Percentiles rank a stretch among this genome's conserved stretches.
Evolutionary conservation across 345 rosid genomes (phyloP).

Genomic region (Rubroshorea leprosula): DNA sequence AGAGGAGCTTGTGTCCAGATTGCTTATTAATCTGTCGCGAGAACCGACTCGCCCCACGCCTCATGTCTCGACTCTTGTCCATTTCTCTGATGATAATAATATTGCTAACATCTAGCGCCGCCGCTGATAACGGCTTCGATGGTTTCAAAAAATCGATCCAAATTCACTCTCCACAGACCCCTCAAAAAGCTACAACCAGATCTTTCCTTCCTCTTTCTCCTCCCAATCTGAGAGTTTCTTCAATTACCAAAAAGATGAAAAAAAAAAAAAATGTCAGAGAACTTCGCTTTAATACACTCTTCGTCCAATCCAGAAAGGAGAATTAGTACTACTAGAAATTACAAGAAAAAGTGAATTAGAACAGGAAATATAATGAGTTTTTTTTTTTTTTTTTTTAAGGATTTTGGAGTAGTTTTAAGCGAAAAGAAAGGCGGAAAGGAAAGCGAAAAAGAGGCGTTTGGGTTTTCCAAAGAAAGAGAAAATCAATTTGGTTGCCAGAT

Average conservation of each 20-base stretch:
- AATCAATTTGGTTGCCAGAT: slow-evolving; percentile 20
- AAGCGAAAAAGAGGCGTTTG: slow-evolving; percentile 25
- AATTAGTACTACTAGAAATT: not conserved
- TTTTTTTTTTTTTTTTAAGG: not conserved
- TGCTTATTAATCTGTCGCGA: slow-evolving; percentile 40
- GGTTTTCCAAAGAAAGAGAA: slow-evolving; percentile 26
- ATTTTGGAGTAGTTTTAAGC: slow-evolving; percentile 2
- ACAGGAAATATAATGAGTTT: not conserved
- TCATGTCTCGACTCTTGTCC: slow-evolving; percentile 61
- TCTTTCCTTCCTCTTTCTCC: slow-evolving; percentile 19
- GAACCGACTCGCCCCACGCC: slow-evolving; percentile 53
- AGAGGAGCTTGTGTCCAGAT: slow-evolving; percentile 40
- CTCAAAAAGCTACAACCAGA: slow-evolving; percentile 20
- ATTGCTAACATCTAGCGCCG: slow-evolving; percentile 9
- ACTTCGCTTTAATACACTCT: not conserved
- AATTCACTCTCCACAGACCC: slow-evolving; percentile 2
- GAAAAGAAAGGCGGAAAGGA: slow-evolving; percentile 12
- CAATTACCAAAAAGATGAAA: not conserved
- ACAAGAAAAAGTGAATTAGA: not conserved
- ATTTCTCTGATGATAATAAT: slow-evolving; percentile 32
- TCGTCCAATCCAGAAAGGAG: slow-evolving; percentile 4
- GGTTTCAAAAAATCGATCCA: slow-evolving; percentile 17
- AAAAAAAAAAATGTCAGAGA: not conserved
- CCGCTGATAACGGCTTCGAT: slow-evolving; percentile 21
- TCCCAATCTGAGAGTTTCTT: slow-evolving; percentile 9